These are phyloP conservation scores for Tetragonia tetragonoides DNA, from an alignment of 148 eudicot genomes.

Conservation along the genomic window DNA sequence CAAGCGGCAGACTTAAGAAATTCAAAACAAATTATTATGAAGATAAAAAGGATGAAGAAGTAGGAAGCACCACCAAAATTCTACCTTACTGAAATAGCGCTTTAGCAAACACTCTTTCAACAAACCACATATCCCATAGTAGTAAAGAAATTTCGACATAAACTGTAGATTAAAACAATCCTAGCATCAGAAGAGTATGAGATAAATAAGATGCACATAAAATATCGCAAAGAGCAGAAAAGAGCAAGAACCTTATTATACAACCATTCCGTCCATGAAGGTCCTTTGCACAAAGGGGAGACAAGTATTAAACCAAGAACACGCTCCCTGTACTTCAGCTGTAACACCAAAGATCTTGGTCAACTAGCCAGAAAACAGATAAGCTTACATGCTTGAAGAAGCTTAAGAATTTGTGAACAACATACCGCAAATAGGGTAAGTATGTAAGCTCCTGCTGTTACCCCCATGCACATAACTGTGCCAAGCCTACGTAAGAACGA, in stretches of 20 bases:
- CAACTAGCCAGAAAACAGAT: constrained; percentile 8
- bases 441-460: constrained; percentile 55
- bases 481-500: constrained; percentile 41
- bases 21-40: constrained; percentile 15
- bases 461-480: constrained; percentile 57
- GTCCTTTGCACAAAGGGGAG: constrained; percentile 86
- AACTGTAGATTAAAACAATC: constrained; percentile 43
- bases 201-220: neutral
- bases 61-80: neutral
- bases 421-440: constrained; percentile 53
- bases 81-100: constrained; percentile 96
- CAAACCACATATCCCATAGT: constrained; percentile 81
- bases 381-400: neutral
- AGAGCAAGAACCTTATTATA: constrained; percentile 64
- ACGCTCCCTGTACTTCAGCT: constrained; percentile 81
- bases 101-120: constrained; percentile 82
- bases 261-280: constrained; percentile 98
- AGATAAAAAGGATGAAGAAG: neutral
- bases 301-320: constrained; percentile 91
- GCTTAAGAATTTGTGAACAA: neutral
- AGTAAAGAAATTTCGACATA: constrained; percentile 84
- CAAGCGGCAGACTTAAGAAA: constrained; percentile 9
- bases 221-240: neutral
- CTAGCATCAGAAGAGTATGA: neutral
- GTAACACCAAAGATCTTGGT: constrained; percentile 27